Evolutionary conservation across 495 filamentous ascomycete species (phyloP), one percentile per base, ranked within the genome.

Genomic region (Beverwykella pulmonaria): DNA sequence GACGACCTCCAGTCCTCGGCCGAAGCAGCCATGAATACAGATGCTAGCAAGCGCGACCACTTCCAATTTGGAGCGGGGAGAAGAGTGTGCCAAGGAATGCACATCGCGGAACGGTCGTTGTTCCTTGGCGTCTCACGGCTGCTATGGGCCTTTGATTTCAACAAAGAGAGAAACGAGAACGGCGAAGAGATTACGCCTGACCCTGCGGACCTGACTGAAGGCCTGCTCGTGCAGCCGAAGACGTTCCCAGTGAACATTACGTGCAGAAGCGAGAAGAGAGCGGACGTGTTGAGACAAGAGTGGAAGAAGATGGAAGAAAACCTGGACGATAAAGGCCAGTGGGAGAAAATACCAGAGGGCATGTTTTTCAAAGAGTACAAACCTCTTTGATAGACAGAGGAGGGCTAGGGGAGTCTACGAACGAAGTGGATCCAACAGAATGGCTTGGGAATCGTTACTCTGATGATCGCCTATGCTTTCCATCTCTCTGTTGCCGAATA

Each of bases 261-360:
- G 26, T 41, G 39, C n/a, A 61, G 58, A 26, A 61, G 58, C 34
- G 58, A 61, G 77, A 80, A n/a, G 84, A 84, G 39, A 59, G 68
- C 29, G 6, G 53, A 55, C 12, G 41, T 61, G 75, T 78, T 23
- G 82, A 82, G 1, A 82, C 20, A 29, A 17, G 41, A 61, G 27
- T 50, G 58, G 58, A 41, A 61, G 27, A 83, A 84, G 23, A 80
- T 79, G 1, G 82, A 84, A 49, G 83, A 82, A 20, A 74, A 73
- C 8, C 23, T 41, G 15, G 60, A 71, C 25, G 61, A 63, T 2
- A 60, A 63, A 6, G 63, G 70, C 15, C 47, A 29, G 17, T 75
- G 30, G 30, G 30, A 34, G 30, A 34, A 34, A 12, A 34, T 34
- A 34, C 30, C 30, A 4, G 30, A 75, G 30, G 30, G 30, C 12